Evolutionary conservation across 331 rosid genomes (phyloP), one percentile per base, ranked within the genome.

Genomic region (Quercus lobata): DNA sequence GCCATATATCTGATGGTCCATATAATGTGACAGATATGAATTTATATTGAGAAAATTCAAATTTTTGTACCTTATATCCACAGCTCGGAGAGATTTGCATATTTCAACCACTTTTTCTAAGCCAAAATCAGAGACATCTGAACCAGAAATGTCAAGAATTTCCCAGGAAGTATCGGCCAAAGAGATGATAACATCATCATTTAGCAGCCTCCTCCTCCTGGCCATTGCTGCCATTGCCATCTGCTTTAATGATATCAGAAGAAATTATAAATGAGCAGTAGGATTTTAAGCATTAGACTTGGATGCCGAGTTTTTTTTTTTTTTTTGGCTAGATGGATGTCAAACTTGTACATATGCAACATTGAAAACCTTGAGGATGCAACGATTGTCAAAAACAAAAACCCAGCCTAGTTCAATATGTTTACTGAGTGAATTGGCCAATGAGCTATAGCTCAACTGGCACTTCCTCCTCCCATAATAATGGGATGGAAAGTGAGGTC

Each of bases 41-140:
- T 75, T 80, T 25, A 30, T 60, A 61, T 66, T 18, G 44, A 30
- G 4, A 30, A 52, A 30, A 4, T 9, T 34, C 74, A 65, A 32
- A 68, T 56, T 41, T 81, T 12, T 80, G 55, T 80, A 95, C 99
- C 99, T 89, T 75, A 93, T 89, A 83, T 93, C 99, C 69, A 90
- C 84, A 73, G 96, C 97, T 84, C 84, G 88, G 69, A 90, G 92
- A 71, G 12, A 80, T 75, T 79, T 87, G 81, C 97, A 91, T 34
- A 79, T 81, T 85, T 90, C 87, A 71, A 90, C 88, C 69, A 83
- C 92, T 88, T 91, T 86, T 25, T 46, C 82, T 84, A 95, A 83
- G 63, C 97, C 96, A 80, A 72, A 72, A 84, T 95, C 97, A 6
- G 97, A 89, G 82, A 93, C 94, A 78, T 95, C 97, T 63, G 97